Percentiles rank a stretch among this genome's conserved stretches.
Evolutionary conservation across 768 basidiomycete genomes (phyloP).

Genomic region (Lyophyllum decastes): DNA sequence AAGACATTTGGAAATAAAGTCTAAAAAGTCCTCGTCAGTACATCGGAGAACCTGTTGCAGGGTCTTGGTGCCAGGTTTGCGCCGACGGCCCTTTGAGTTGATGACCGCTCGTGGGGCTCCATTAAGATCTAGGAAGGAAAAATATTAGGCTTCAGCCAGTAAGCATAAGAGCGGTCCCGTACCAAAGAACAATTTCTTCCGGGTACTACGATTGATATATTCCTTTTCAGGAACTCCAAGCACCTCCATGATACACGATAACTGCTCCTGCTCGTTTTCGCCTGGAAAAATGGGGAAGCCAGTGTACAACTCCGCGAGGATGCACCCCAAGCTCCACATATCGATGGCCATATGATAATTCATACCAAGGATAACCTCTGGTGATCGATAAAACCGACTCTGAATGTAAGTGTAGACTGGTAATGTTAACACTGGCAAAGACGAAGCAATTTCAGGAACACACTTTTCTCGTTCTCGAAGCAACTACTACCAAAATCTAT

Average conservation of each 20-base stretch:
- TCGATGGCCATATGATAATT: conserved; percentile 99
- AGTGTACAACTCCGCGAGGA: conserved; percentile 94
- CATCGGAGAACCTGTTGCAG: conserved; percentile 87
- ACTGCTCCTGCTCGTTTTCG: conserved; percentile 97
- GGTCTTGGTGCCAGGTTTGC: conserved; percentile 89
- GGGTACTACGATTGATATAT: conserved; percentile 89
- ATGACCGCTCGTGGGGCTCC: conserved; percentile 92
- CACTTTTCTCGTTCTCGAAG: conserved; percentile 97
- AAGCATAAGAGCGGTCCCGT: conserved; percentile 23
- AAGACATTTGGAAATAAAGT: conserved; percentile 97
- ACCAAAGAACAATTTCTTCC: conserved; percentile 98
- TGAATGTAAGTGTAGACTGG: conserved; percentile 99
- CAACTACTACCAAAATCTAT: conserved; percentile 99
- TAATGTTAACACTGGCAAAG: background rate
- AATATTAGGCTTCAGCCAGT: background rate
- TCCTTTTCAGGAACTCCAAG: conserved; percentile 95
- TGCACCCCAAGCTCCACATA: conserved; percentile 99
- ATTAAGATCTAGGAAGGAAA: conserved; percentile 67
- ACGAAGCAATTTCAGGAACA: conserved; percentile 23
- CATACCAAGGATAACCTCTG: conserved; percentile 98
- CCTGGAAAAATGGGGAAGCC: conserved; percentile 99
- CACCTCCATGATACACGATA: conserved; percentile 99
- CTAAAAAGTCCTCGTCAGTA: conserved; percentile 93
- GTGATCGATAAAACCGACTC: conserved; percentile 99
- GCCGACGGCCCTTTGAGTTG: conserved; percentile 93